Percentiles rank a stretch among this genome's conserved stretches.
Conservation (phyloP, 1,284 basidiomycete genomes). For the Mycena citricolor region DNA sequence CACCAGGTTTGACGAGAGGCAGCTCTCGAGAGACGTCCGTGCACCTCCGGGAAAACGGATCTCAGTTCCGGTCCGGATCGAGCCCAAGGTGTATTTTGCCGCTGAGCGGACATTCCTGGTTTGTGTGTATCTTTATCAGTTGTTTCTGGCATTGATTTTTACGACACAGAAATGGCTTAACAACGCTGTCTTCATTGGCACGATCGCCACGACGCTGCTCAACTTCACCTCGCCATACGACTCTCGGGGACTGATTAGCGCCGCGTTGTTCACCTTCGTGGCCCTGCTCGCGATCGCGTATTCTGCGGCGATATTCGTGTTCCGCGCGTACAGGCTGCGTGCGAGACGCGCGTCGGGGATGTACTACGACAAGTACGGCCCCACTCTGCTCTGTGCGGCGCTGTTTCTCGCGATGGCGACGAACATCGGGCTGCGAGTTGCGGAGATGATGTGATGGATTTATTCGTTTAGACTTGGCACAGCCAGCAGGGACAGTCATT, state of each 20-base stretch:
- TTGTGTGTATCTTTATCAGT: conserved; percentile 31
- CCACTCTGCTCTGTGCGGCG: conserved; percentile 72
- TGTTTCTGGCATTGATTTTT: conserved; percentile 18
- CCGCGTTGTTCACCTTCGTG: conserved; percentile 84
- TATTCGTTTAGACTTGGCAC: too few species aligned
- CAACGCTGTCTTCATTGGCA: conserved; percentile 86
- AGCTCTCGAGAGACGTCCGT: conserved; percentile 72
- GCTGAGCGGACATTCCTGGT: conserved; percentile 91
- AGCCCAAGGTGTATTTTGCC: conserved; percentile 98
- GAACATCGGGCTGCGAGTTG: conserved; percentile 68
- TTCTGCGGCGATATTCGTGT: conserved; percentile 85
- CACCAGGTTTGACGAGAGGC: conserved; percentile 48
- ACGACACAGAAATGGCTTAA: conserved; percentile 84
- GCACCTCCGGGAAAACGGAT: conserved; percentile 90
- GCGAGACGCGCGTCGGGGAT: conserved; percentile 73
- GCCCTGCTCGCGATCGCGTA: conserved; percentile 92
- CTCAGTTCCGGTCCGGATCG: conserved; percentile 89
- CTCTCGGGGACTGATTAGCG: conserved; percentile 77
- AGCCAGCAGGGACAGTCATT: too few species aligned
- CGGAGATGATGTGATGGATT: conserved; percentile 52
- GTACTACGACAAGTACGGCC: conserved; percentile 90
- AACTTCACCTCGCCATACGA: conserved; percentile 86
- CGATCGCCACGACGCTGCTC: conserved; percentile 86
- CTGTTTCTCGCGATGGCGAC: conserved; percentile 72
- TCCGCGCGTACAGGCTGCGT: conserved; percentile 77